Percentiles rank a stretch among this genome's conserved stretches.
Conservation (phyloP, 2,329 filamentous ascomycete genomes). For the Aspergillus sp. region DNA sequence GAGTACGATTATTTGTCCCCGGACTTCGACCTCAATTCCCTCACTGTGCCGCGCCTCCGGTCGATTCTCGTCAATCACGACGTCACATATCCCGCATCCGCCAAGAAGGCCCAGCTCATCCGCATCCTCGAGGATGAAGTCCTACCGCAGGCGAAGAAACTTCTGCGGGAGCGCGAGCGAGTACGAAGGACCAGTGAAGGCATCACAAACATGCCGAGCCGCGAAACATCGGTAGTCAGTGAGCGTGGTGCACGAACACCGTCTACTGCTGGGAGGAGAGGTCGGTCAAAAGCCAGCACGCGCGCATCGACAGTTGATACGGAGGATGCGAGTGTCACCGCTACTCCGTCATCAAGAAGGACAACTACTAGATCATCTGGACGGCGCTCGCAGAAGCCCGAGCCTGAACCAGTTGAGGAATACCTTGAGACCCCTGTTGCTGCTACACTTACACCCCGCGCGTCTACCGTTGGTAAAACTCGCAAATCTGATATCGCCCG, state of each 20-base stretch:
- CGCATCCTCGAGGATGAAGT: slow-evolving; percentile 79
- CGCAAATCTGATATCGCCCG: slow-evolving; percentile 40
- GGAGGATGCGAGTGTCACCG: slow-evolving; percentile 29
- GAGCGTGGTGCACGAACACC: slow-evolving; percentile 56
- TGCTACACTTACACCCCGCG: slow-evolving; percentile 36
- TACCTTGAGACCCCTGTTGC: slow-evolving; percentile 35
- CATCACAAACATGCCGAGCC: slow-evolving; percentile 70
- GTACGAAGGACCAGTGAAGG: slow-evolving; percentile 86
- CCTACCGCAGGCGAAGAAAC: slow-evolving; percentile 72
- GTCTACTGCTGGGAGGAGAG: slow-evolving; percentile 56
- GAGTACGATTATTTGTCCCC: slow-evolving; percentile 82
- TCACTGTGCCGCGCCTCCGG: slow-evolving; percentile 85
- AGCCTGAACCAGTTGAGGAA: slow-evolving; percentile 34
- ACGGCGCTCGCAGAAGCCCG: slow-evolving; percentile 31
- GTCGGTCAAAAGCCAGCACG: slow-evolving; percentile 51
- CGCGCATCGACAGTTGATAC: slow-evolving; percentile 44
- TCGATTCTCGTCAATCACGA: slow-evolving; percentile 90
- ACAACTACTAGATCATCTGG: slow-evolving; percentile 36
- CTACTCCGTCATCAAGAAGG: slow-evolving; percentile 33
- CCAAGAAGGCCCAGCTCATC: slow-evolving; percentile 88
- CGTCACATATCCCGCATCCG: slow-evolving; percentile 78
- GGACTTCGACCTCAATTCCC: slow-evolving; percentile 77
- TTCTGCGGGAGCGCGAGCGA: slow-evolving; percentile 71
- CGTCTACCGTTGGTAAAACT: slow-evolving; percentile 52
- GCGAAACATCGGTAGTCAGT: slow-evolving; percentile 62